Evolutionary conservation across 2,329 filamentous ascomycete genomes (phyloP), one percentile per base, ranked within the genome.

Genomic region (Cladophialophora exuberans): DNA sequence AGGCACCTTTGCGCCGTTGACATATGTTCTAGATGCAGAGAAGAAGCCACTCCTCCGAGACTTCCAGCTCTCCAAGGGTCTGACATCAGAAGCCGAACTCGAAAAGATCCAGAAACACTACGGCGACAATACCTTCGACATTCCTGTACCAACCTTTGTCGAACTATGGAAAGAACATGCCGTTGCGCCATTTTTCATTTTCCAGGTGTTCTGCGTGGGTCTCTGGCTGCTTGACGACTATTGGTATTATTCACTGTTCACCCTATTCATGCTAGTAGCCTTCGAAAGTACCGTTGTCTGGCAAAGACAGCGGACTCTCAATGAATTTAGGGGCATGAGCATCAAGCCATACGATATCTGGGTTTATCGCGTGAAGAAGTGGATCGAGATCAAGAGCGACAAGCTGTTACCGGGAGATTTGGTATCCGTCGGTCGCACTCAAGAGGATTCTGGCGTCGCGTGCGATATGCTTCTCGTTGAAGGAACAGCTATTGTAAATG

Each of bases 211-310:
- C 79, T 99, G 95, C 66, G 94, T 99, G 55, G 95, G 94, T 13
- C 78, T 99, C 58, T 99, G 94, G 94, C 90, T 97, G 86, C 78
- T 99, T 69, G 94, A 99, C 69, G 95, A 99, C 75, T 99, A 97
- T 76, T 99, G 95, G 94, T 99, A 99, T 79, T 99, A 99, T 77
- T 97, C 94, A 59, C 83, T 99, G 17, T 99, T 99, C 74, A 99
- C 95, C 0, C 85, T 99, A 18, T 92, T 97, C 77, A 99, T 99
- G 95, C 84, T 99, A 52, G 90, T 99, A 64, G 87, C 85, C 56
- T 99, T 99, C 66, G 94, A 99, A 78, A 97, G 92, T 72, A 99
- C 94, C 2, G 95, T 99, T 31, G 95, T 99, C 13, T 99, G 94
- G 95, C 94, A 99, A 77, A 86, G 94, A 58, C 94, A 99, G 81